Evolutionary conservation across 306 rosid genomes (phyloP), one percentile per base, ranked within the genome.

Genomic region (Gastrolobium villosum): DNA sequence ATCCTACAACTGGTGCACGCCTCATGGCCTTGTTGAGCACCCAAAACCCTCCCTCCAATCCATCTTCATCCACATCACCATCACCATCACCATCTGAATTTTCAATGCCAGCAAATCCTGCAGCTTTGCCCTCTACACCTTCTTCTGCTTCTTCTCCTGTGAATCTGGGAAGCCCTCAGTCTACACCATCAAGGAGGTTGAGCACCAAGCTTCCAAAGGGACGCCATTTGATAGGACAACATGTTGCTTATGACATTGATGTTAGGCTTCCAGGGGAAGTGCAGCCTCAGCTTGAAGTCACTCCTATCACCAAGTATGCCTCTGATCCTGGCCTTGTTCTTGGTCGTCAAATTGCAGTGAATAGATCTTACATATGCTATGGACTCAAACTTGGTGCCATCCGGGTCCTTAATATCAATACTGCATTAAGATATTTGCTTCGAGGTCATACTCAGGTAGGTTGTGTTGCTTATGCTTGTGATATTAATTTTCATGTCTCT

Each of bases 211-310:
- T 85, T 10, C 90, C 95, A 0, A 86, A 70, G 70, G 95, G 95
- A 14, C 83, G 92, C 2, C 95, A 88, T 80, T 79, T 90, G 84
- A 81, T 65, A 1, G 92, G 91, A 9, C 88, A 84, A 8, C 60
- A 65, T 14, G 77, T 84, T 45, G 83, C 70, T 55, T 90, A 90
- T 52, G 95, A 90, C 72, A 81, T 90, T 71, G 90, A 86, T 82
- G 86, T 76, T 26, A 74, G 84, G 82, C 13, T 84, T 75, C 87
- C 54, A 35, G 95, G 90, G 35, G 95, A 90, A 52, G 79, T 70
- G 79, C 95, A 90, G 70, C 95, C 95, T 41, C 92, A 90, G 88
- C 92, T 90, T 32, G 95, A 88, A 39, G 92, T 90, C 79, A 86
- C 92, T 68, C 95, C 95, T 9, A 90, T 90, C 75, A 90, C 95